These are phyloP conservation scores for Gastroboletus turbinatus DNA, from an alignment of 1,284 basidiomycete genomes.

Conservation along the genomic window DNA sequence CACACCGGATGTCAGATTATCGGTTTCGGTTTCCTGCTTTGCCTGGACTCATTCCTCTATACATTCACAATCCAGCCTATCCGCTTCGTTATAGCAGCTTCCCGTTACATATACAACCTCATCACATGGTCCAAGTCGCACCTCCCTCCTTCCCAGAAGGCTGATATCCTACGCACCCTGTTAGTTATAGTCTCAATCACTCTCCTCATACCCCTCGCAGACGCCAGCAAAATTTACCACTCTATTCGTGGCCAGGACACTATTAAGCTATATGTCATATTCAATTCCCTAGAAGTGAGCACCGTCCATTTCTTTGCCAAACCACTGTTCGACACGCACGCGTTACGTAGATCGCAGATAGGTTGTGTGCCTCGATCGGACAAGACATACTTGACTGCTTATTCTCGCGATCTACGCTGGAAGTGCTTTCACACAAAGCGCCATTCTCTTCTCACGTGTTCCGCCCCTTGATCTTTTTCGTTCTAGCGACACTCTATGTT, in stretches of 20 bases:
- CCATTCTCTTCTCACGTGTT: conserved; percentile 62
- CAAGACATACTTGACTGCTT: conserved; percentile 97
- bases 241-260: conserved; percentile 98
- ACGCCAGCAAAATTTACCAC: conserved; percentile 98
- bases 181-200: conserved; percentile 77
- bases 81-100: conserved; percentile 71
- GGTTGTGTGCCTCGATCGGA: conserved; percentile 94
- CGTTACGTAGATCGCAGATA: conserved; percentile 80
- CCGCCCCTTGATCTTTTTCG: conserved; percentile 84
- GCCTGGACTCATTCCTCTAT: conserved; percentile 96
- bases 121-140: conserved; percentile 50
- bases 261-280: conserved; percentile 99
- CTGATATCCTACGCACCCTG: conserved; percentile 81
- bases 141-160: conserved; percentile 86
- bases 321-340: background rate
- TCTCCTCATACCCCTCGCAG: conserved; percentile 82
- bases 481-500: conserved; percentile 81
- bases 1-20: conserved; percentile 64
- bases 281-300: conserved; percentile 92
- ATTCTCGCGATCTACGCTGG: conserved; percentile 90
- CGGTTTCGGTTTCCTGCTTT: conserved; percentile 89
- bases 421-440: conserved; percentile 64
- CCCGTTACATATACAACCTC: conserved; percentile 55
- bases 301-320: background rate
- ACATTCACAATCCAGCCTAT: conserved; percentile 98